Conservation (phyloP, 345 rosid species). For the Cardiospermum halicacabum region DNA sequence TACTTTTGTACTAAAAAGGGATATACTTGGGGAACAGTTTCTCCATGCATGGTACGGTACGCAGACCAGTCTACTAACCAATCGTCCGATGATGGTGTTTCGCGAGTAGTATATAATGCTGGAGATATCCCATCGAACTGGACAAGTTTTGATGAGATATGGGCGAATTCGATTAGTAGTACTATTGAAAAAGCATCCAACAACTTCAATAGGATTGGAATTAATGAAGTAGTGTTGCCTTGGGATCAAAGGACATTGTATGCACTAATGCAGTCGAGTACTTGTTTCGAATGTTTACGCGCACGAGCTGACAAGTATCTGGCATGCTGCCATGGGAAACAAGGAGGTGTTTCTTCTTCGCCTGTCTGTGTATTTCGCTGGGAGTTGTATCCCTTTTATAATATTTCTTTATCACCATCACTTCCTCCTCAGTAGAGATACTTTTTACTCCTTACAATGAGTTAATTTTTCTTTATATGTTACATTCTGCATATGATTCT, state of each 20-base stretch:
- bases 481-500: background rate
- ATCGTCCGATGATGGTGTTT: slow-evolving; percentile 14
- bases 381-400: slow-evolving; percentile 42
- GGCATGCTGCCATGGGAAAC: slow-evolving; percentile 19
- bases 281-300: slow-evolving; percentile 30
- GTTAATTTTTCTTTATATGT: no score
- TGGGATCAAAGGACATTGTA: slow-evolving; percentile 20
- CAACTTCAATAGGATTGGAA: slow-evolving; percentile 24
- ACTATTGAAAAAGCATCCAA: slow-evolving; percentile 18
- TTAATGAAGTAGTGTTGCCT: slow-evolving; percentile 21
- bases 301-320: slow-evolving; percentile 2
- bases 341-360: slow-evolving; percentile 32
- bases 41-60: slow-evolving; percentile 37
- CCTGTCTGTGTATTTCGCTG: slow-evolving; percentile 50
- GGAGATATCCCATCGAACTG: slow-evolving; percentile 7
- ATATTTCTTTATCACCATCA: no score
- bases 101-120: background rate
- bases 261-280: slow-evolving; percentile 30
- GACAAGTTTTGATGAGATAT: slow-evolving; percentile 21
- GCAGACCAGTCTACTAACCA: slow-evolving; percentile 18
- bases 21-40: slow-evolving; percentile 22
- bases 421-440: slow-evolving; percentile 10
- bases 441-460: background rate
- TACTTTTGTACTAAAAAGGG: slow-evolving; percentile 38
- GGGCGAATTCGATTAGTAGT: slow-evolving; percentile 27